Evolutionary conservation across 2,329 filamentous ascomycete genomes (phyloP), one percentile per base, ranked within the genome.

Genomic region (Aspergillus amoenus): DNA sequence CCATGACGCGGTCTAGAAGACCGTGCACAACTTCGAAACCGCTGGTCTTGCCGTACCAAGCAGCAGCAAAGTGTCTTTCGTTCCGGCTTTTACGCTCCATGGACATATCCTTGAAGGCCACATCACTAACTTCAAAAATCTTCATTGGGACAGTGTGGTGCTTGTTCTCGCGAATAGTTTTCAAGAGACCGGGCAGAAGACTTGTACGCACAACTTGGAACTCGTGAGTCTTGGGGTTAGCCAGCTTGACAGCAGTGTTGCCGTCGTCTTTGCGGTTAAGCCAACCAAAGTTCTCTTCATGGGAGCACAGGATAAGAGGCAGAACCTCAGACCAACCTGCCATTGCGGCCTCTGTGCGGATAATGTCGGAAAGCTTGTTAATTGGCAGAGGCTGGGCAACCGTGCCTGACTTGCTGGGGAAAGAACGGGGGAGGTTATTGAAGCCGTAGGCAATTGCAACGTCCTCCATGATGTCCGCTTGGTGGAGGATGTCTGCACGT

Each of bases 401-500:
- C 5, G 91, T 94, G 55, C 88, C 89, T 22, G 90, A 89, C 70
- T 92, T 93, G 75, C 88, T 92, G 8, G 93, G 92, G 69, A 93
- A 91, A 48, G 88, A 87, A 52, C 92, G 88, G 1, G 93, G 93
- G 17, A 99, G 87, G 62, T 90, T 91, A 82, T 99, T 99, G 84
- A 96, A 99, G 64, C 95, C 94, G 74, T 97, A 97, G 52, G 91
- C 92, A 63, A 99, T 94, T 41, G 92, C 94, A 18, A 95, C 88
- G 72, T 99, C 95, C 78, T 99, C 94, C 93, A 99, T 99, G 65
- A 99, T 90, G 73, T 99, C 94, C 68, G 92, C 95, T 71, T 97
- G 90, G 76, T 99, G 94, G 32, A 99, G 86, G 42, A 99, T 88
- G 74, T 99, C 94, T 47, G 94, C 93, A 61, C 94, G 86, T 46